Evolutionary conservation across 2,329 filamentous ascomycete genomes (phyloP).

Genomic region (Teratosphaeria epicoccoides): DNA sequence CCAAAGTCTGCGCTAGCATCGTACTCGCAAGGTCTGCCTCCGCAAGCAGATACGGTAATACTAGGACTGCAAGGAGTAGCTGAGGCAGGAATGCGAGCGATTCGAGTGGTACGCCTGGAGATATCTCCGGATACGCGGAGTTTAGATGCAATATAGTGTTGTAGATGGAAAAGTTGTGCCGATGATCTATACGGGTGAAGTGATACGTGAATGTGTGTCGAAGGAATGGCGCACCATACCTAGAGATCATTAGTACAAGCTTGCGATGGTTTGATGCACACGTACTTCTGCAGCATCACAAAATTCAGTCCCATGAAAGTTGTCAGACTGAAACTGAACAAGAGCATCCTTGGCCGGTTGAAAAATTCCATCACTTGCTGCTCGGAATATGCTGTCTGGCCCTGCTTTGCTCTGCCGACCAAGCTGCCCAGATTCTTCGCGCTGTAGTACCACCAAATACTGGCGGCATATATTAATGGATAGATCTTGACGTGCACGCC

Average conservation of each 20-base stretch:
- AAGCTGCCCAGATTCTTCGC: constrained; percentile 2
- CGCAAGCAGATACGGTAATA: constrained; percentile 65
- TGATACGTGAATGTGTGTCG: constrained; percentile 90
- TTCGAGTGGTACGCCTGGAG: constrained; percentile 48
- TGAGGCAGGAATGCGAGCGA: constrained; percentile 84
- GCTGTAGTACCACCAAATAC: constrained; percentile 74
- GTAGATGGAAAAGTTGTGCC: constrained; percentile 97
- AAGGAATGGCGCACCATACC: constrained; percentile 71
- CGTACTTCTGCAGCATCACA: constrained; percentile 66
- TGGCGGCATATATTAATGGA: constrained; percentile 85
- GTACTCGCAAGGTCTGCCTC: constrained; percentile 71
- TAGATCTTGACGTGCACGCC: constrained; percentile 98
- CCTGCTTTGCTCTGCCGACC: neutral
- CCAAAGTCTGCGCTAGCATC: constrained; percentile 92
- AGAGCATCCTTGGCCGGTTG: constrained; percentile 37
- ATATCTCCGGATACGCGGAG: constrained; percentile 47
- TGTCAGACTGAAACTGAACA: constrained; percentile 54
- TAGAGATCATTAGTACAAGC: constrained; percentile 24
- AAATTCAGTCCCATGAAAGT: constrained; percentile 67
- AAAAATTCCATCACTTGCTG: constrained; percentile 8
- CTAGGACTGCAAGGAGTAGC: constrained; percentile 63
- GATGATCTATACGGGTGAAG: constrained; percentile 82
- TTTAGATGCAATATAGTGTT: constrained; percentile 82
- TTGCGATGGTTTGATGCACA: constrained; percentile 7
- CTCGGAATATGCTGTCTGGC: neutral